Percentiles rank a stretch among this genome's conserved stretches.
Conservation (phyloP, 2,329 filamentous ascomycete genomes). For the Ambrosiella xylebori region DNA sequence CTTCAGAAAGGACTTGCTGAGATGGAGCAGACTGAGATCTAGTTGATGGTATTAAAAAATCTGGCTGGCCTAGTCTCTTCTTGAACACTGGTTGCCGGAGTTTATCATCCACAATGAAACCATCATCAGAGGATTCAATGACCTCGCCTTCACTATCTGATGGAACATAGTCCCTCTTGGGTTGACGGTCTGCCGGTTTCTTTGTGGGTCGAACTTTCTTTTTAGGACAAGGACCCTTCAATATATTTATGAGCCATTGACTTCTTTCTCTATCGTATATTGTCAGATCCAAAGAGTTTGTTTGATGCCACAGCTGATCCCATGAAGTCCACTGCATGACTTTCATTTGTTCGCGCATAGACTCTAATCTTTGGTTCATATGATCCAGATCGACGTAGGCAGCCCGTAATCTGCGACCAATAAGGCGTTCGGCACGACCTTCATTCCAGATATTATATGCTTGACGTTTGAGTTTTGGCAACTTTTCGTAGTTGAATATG, state of each 20-base stretch:
- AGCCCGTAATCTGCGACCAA: constrained; percentile 17
- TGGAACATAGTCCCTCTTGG: constrained; percentile 4
- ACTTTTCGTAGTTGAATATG: constrained; percentile 7
- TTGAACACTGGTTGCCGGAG: background rate
- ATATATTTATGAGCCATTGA: constrained; percentile 31
- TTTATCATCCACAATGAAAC: background rate
- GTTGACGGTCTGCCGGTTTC: constrained; percentile 10
- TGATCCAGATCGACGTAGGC: constrained; percentile 25
- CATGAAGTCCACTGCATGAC: constrained; percentile 34
- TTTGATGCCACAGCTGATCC: constrained; percentile 36
- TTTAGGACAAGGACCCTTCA: constrained; percentile 22
- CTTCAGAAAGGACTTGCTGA: too few relatives aligned
- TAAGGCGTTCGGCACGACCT: background rate
- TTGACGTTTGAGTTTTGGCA: constrained; percentile 7
- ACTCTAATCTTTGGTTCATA: constrained; percentile 34
- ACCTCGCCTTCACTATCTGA: constrained; percentile 31
- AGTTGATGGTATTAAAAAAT: too few relatives aligned
- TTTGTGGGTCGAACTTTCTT: background rate
- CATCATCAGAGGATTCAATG: constrained; percentile 16
- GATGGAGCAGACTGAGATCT: too few relatives aligned
- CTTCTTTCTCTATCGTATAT: constrained; percentile 42
- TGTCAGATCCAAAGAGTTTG: constrained; percentile 43
- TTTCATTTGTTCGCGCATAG: constrained; percentile 35
- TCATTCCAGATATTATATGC: constrained; percentile 10
- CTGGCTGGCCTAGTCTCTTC: background rate